Evolutionary conservation across 2,329 filamentous ascomycete species (phyloP), one percentile per base, ranked within the genome.

Genomic region (Beauveria medogensis): DNA sequence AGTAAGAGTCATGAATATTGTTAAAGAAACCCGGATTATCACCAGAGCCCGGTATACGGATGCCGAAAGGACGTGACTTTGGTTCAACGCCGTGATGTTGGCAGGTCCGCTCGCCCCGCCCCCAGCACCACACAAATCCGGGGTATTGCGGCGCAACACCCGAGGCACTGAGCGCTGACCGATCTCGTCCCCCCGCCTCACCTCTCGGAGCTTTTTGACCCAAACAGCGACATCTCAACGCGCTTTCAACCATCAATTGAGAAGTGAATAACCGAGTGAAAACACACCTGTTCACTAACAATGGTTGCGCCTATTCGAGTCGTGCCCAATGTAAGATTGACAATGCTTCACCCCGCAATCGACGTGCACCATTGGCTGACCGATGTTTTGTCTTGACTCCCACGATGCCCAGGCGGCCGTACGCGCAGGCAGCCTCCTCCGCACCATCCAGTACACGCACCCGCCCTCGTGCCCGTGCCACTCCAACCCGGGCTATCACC

Each of bases 381-480:
- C 56, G n/a, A 16, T 22, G 28, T 28, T 28, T 9, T 63, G 16
- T 9, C 34, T n/a, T 18, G 34, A 37, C 34, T 16, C 22, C 44
- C 50, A 30, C 46, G 16, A 41, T 40, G 34, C 9, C 16, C 63
- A 85, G 84, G 80, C 82, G 65, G 82, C 85, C 34, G 79, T 82
- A 52, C 80, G 87, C 66, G 90, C 90, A 18, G 77, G 86, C 62
- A 90, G 82, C 66, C 81, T 93, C 55, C 86, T 97, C 55, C 87
- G 90, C 59, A 92, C 93, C n/a, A 86, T 99, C 60, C 93, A 96
- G 74, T 95, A 88, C 73, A 89, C 88, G 1, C 93, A 94, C 72
- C 92, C 91, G 62, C 91, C 91, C 6, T 86, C 82, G 58, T 97
- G 92, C 71, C 94, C 94, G 1, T 97, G 94, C 74, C 94, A 99